phyloP scores from a whole-genome alignment of 2,329 filamentous ascomycete species.

The Orbilia brochopaga region DNA sequence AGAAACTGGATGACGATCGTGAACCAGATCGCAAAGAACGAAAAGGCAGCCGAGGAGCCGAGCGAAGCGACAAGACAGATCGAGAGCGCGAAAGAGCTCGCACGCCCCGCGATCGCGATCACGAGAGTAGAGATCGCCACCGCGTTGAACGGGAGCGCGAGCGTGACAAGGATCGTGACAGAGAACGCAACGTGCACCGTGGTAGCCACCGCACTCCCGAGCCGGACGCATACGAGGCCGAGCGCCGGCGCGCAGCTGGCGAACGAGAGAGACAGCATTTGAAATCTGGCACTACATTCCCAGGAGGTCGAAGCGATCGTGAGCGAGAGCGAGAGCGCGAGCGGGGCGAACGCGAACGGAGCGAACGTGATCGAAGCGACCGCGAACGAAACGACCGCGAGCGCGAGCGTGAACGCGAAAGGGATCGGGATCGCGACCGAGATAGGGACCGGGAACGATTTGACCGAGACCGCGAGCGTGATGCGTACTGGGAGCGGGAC shows the following conservation, averaged over 20 bases:
- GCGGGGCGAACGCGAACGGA: constrained; percentile 32
- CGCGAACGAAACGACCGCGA: constrained; percentile 51
- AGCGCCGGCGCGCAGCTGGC: constrained; percentile 88
- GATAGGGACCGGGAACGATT: constrained; percentile 56
- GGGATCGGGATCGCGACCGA: constrained; percentile 60
- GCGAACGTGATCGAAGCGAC: constrained; percentile 45
- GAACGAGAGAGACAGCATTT: constrained; percentile 93
- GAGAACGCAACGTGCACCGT: constrained; percentile 51
- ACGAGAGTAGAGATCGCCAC: constrained; percentile 48
- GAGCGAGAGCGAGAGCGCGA: constrained; percentile 1
- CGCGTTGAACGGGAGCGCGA: constrained; percentile 49
- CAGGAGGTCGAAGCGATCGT: constrained; percentile 14
- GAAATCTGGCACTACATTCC: constrained; percentile 63
- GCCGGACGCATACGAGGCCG: constrained; percentile 90
- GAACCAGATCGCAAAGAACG: constrained; percentile 67
- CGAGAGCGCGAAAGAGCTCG: constrained; percentile 47
- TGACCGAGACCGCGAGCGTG: constrained; percentile 55
- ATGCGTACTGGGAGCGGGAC: constrained; percentile 55
- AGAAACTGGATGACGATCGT: constrained; percentile 78
- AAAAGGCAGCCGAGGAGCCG: constrained; percentile 59
- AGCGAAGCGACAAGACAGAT: constrained; percentile 47
- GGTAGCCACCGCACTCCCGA: constrained; percentile 76
- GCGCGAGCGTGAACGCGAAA: constrained; percentile 57
- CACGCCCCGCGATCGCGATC: constrained; percentile 49
- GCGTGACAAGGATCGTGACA: constrained; percentile 53